Percentiles rank a stretch among this genome's conserved stretches.
These are phyloP conservation scores for Nicotiana attenuata DNA, from an alignment of 257 asterid genomes.

Conservation along the genomic window DNA sequence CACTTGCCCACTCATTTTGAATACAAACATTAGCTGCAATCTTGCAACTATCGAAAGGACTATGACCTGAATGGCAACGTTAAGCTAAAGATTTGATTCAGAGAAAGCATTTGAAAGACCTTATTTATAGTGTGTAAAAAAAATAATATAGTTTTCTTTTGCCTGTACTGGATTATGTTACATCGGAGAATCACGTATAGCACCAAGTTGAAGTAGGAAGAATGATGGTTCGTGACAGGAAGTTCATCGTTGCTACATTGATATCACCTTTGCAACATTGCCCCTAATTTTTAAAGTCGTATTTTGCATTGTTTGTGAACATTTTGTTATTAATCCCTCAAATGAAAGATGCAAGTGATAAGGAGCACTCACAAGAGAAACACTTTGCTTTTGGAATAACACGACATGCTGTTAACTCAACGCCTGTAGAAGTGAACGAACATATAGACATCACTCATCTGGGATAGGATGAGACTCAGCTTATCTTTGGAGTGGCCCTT, in stretches of 20 bases:
- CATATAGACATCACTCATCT: not conserved
- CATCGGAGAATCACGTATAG: conserved; percentile 25
- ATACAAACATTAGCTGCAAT: too few species aligned
- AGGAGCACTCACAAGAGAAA: not conserved
- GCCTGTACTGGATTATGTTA: conserved; percentile 32
- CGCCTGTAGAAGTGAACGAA: not conserved
- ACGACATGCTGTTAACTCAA: not conserved
- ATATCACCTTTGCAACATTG: not conserved
- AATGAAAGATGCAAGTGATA: not conserved
- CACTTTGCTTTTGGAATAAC: not conserved
- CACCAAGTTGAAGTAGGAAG: conserved; percentile 31
- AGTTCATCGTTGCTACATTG: conserved; percentile 12
- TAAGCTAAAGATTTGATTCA: not conserved
- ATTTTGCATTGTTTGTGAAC: not conserved
- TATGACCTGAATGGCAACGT: too few species aligned
- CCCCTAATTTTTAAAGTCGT: not conserved
- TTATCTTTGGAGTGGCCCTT: not conserved
- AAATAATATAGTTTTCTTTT: not conserved
- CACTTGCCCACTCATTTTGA: not conserved
- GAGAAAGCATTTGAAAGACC: not conserved
- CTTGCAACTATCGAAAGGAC: too few species aligned
- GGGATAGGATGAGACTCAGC: not conserved
- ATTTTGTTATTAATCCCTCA: not conserved
- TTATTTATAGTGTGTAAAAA: not conserved
- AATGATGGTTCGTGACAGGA: conserved; percentile 17